Evolutionary conservation across 208 protist species (phyloP).

Genomic region (Borovskyia barvae): DNA sequence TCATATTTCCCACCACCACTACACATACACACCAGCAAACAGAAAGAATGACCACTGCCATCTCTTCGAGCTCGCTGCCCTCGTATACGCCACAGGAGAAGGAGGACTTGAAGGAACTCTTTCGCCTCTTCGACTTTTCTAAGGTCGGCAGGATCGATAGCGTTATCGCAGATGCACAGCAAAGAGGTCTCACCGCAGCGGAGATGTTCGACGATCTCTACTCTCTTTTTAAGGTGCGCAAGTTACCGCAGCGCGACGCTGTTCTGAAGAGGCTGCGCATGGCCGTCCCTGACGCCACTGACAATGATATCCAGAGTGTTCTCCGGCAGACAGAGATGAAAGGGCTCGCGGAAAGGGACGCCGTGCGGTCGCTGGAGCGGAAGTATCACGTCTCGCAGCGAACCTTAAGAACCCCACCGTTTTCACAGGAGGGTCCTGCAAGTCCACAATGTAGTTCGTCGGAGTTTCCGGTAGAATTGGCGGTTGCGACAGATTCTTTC

Average conservation of each 20-base stretch:
- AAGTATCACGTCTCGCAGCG: slow-evolving; percentile 8
- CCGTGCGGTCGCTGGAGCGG: slow-evolving; percentile 29
- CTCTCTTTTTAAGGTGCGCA: slow-evolving; percentile 30
- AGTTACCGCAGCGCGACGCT: slow-evolving; percentile 34
- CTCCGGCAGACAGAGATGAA: slow-evolving; percentile 45
- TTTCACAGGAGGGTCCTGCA: background rate
- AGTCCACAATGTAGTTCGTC: background rate
- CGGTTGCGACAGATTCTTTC: slow-evolving; percentile 5
- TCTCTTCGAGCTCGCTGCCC: background rate
- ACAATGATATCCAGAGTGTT: slow-evolving; percentile 33
- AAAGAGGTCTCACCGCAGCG: slow-evolving; percentile 15
- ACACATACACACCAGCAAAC: too few relatives aligned
- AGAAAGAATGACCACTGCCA: too few relatives aligned
- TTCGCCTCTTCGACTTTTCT: slow-evolving; percentile 51
- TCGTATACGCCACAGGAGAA: slow-evolving; percentile 33
- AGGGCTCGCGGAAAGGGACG: slow-evolving; percentile 38
- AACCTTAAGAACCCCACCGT: background rate
- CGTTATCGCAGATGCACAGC: slow-evolving; percentile 13
- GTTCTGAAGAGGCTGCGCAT: slow-evolving; percentile 22
- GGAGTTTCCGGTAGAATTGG: background rate
- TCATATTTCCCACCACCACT: too few relatives aligned
- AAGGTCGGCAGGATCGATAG: slow-evolving; percentile 41
- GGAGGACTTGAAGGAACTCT: slow-evolving; percentile 48
- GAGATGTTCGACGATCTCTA: slow-evolving; percentile 45
- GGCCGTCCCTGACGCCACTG: slow-evolving; percentile 34